phyloP scores from a whole-genome alignment of 1,284 basidiomycete species.

The Marasmius fiardii region DNA sequence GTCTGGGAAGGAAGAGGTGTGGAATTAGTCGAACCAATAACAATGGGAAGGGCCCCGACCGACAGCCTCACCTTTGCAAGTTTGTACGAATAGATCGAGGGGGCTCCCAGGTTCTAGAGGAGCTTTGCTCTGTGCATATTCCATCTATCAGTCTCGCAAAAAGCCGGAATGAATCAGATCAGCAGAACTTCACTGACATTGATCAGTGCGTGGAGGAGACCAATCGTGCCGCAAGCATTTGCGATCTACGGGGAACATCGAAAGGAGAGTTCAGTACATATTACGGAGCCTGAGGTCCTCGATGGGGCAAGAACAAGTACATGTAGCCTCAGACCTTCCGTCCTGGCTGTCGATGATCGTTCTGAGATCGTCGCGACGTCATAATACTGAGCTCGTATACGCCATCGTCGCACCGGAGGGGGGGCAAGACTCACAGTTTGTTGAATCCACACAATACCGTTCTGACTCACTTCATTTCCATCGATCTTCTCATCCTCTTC shows the following conservation, averaged over 20 bases:
- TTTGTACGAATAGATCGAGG: constrained; percentile 60
- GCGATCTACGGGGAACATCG: constrained; percentile 51
- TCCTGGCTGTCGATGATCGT: too few relatives aligned
- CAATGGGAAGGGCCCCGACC: neutral
- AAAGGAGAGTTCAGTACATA: too few relatives aligned
- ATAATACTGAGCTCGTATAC: neutral
- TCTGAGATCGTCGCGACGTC: too few relatives aligned
- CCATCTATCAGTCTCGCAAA: too few relatives aligned
- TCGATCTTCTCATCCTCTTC: constrained; percentile 13
- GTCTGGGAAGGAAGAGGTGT: constrained; percentile 30
- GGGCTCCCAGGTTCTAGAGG: constrained; percentile 52
- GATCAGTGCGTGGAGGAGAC: constrained; percentile 74
- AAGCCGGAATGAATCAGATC: too few relatives aligned
- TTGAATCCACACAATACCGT: constrained; percentile 11
- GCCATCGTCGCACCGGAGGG: too few relatives aligned
- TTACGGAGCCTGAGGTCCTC: too few relatives aligned
- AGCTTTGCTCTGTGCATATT: constrained; percentile 47
- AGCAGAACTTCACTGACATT: constrained; percentile 55
- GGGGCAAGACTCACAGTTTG: constrained; percentile 7
- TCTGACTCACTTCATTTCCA: neutral
- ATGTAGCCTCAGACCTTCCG: too few relatives aligned
- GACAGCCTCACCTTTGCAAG: constrained; percentile 60
- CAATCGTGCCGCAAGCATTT: constrained; percentile 91
- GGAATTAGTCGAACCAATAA: neutral
- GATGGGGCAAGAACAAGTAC: too few relatives aligned